These are phyloP conservation scores for Xylariales sp. DNA, from an alignment of 2,329 filamentous ascomycete genomes.

Conservation along the genomic window DNA sequence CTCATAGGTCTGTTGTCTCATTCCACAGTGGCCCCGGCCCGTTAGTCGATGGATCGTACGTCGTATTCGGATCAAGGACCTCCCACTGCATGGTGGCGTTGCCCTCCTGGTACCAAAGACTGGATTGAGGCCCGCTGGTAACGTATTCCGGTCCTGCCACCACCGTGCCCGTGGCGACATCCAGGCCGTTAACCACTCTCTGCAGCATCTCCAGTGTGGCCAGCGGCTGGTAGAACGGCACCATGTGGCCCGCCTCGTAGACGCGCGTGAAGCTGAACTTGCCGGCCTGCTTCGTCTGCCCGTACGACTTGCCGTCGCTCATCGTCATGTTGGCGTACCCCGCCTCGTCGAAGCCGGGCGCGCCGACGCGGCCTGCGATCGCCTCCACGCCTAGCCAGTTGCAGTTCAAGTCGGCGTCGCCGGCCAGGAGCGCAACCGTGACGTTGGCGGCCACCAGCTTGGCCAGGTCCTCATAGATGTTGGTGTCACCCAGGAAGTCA, in stretches of 20 bases:
- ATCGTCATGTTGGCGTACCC: conserved; percentile 42
- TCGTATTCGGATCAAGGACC: conserved; percentile 23
- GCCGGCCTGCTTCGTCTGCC: conserved; percentile 46
- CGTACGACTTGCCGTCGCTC: conserved; percentile 39
- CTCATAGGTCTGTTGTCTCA: too few relatives aligned
- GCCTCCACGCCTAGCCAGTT: conserved; percentile 26
- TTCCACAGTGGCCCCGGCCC: conserved; percentile 22
- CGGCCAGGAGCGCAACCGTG: conserved; percentile 23
- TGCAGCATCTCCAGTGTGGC: conserved; percentile 44
- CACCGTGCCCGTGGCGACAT: conserved; percentile 43
- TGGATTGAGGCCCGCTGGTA: conserved; percentile 32
- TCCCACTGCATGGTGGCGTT: conserved; percentile 29
- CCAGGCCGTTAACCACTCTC: conserved; percentile 39
- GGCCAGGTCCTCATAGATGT: conserved; percentile 18
- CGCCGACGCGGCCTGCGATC: conserved; percentile 26
- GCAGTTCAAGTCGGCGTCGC: conserved; percentile 28
- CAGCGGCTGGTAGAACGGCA: conserved; percentile 50
- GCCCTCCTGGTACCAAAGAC: conserved; percentile 42
- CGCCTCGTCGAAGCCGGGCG: conserved; percentile 34
- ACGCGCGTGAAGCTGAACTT: conserved; percentile 46
- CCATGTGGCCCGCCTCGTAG: conserved; percentile 35
- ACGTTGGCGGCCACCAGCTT: conserved; percentile 16
- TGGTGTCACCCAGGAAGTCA: conserved; percentile 32
- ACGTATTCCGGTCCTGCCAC: conserved; percentile 18
- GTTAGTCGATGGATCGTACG: conserved; percentile 25